phyloP scores from a whole-genome alignment of 441 rosid genomes.

The Jatropha multifida region DNA sequence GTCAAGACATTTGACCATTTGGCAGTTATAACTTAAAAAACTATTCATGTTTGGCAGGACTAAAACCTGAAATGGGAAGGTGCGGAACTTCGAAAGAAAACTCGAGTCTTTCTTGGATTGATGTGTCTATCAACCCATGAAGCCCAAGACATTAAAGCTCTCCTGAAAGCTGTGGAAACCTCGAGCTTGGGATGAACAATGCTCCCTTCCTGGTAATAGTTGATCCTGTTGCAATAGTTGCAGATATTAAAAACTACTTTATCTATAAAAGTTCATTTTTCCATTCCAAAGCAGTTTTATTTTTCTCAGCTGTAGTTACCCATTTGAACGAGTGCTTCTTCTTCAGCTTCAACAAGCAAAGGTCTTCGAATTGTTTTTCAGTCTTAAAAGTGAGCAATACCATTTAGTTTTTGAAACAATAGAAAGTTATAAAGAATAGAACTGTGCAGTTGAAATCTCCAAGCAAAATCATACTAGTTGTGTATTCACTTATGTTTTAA shows the following conservation, averaged over 20 bases:
- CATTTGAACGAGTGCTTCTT: background rate
- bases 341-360: background rate
- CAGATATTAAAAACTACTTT: background rate
- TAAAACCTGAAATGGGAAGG: slow-evolving; percentile 94
- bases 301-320: background rate
- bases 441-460: background rate
- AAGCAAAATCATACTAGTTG: background rate
- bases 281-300: background rate
- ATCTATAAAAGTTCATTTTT: background rate
- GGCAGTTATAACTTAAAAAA: background rate
- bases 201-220: slow-evolving; percentile 86
- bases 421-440: slow-evolving; percentile 18
- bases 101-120: slow-evolving; percentile 60
- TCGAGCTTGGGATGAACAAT: slow-evolving; percentile 70
- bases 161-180: slow-evolving; percentile 66
- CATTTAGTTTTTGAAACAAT: slow-evolving; percentile 5
- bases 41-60: background rate
- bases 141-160: slow-evolving; percentile 82
- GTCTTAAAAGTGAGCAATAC: background rate
- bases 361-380: background rate
- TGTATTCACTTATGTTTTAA: slow-evolving; percentile 2
- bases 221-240: slow-evolving; percentile 49
- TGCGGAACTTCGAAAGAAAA: slow-evolving; percentile 77
- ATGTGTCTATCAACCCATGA: slow-evolving; percentile 78
- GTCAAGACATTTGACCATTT: slow-evolving; percentile 14